These are phyloP conservation scores for Fusarium redolens DNA, from an alignment of 2,329 filamentous ascomycete species.

Conservation along the genomic window DNA sequence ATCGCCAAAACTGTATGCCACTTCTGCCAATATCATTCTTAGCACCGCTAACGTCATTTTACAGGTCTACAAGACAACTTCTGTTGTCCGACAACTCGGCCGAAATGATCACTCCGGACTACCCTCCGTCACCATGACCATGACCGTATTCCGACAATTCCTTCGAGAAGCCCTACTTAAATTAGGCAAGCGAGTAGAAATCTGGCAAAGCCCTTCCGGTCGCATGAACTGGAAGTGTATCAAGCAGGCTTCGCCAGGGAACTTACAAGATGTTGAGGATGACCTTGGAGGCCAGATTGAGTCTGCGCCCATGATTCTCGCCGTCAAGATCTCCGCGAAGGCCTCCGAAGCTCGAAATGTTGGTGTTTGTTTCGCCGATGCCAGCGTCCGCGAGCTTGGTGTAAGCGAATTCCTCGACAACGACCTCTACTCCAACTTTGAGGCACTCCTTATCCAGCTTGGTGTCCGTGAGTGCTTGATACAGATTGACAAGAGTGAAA, in stretches of 20 bases:
- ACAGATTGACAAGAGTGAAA: slow-evolving; percentile 80
- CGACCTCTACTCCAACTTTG: slow-evolving; percentile 97
- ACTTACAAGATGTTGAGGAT: slow-evolving; percentile 96
- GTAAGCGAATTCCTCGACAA: slow-evolving; percentile 99
- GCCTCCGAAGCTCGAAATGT: slow-evolving; percentile 86
- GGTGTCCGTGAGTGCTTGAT: slow-evolving; percentile 94
- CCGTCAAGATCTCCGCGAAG: slow-evolving; percentile 92
- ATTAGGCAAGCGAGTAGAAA: slow-evolving; percentile 89
- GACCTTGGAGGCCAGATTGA: slow-evolving; percentile 90
- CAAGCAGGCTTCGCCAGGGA: slow-evolving; percentile 95
- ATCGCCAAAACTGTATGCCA: slow-evolving; percentile 77
- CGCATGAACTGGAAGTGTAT: slow-evolving; percentile 92
- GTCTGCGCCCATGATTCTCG: slow-evolving; percentile 91
- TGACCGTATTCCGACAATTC: slow-evolving; percentile 95
- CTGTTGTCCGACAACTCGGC: slow-evolving; percentile 90
- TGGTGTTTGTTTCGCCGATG: slow-evolving; percentile 97
- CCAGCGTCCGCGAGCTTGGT: slow-evolving; percentile 92
- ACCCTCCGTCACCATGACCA: slow-evolving; percentile 93
- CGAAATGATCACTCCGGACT: slow-evolving; percentile 85
- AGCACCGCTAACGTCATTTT: slow-evolving; percentile 6
- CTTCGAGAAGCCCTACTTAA: slow-evolving; percentile 93
- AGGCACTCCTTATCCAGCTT: slow-evolving; percentile 94
- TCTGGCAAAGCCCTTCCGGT: slow-evolving; percentile 80
- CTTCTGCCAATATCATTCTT: background rate
- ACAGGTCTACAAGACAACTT: slow-evolving; percentile 96